Evolutionary conservation across 306 rosid species (phyloP), one percentile per base, ranked within the genome.

Genomic region (Gastrolobium villosum): DNA sequence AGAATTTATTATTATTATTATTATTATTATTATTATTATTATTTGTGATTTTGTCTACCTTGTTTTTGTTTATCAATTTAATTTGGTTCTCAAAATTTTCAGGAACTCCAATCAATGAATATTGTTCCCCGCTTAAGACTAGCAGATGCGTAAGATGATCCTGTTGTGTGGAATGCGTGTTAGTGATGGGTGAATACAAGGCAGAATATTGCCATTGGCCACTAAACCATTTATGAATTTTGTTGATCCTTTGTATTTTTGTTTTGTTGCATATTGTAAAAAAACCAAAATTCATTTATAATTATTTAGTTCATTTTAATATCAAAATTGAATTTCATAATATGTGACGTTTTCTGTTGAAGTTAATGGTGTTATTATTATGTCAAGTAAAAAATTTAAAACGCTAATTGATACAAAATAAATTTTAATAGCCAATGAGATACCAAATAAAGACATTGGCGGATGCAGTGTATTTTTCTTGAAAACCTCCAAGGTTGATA

Each of bases 51-150:
- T 63, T 1, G 20, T 80, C n/a, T 72, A 2, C 20, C 3, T 36
- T 20, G 5, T 53, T 10, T 46, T 32, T 37, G 9, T 26, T 82
- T 11, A 74, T 69, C 37, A 41, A 44, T 49, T 65, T 41, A 66
- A 60, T 65, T 60, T 71, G 45, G 32, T 40, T 77, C 30, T 66
- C 40, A 69, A 70, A 83, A 72, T 57, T 81, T 88, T 60, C 90
- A 94, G 98, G 97, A 95, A 78, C 97, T 92, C 75, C 99, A 95
- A 65, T 92, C 96, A 30, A 94, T 90, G 97, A 95, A 92, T 65
- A 89, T 90, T 52, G 98, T 90, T 65, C 97, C 97, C 13, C 97
- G 97, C 64, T 79, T 90, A 75, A 89, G 87, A 67, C 85, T 92
- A 49, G 92, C 85, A 1, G 96, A 94, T 61, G 92, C 92, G 5